Base-by-base conservation (phyloP, 192 early-diverging fungal species). In the Backusella australiensis region DNA sequence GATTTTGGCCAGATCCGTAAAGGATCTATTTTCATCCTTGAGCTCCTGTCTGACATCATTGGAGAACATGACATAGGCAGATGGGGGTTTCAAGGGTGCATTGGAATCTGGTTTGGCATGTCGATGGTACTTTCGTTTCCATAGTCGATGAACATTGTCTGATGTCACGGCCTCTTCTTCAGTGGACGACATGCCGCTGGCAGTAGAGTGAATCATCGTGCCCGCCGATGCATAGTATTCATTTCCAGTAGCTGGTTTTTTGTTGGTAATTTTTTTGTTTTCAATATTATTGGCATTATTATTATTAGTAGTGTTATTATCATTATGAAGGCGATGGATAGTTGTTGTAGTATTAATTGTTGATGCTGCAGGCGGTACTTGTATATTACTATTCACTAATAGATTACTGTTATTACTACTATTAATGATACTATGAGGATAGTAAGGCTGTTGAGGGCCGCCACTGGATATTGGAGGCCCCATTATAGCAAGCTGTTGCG, bases 11-110 rank as follows among this genome's bases (percentile, higher is more conserved):
- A 86, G 69, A 38, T 86, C 85, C 0, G 80, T 77, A 77, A 86
- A 86, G 0, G 82, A 74, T 69, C 79, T 81, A 35, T 82, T 83
- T 15, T 78, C 38, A 17, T 78, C 71, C 41, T 81, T 71, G 14
- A 84, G 69, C 42, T 86, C 85, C 29, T 67, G 74, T 26, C 85
- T 67, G 21, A 86, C 83, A 42, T 81, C 71, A 72, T 86, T 83
- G 26, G 84, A 78, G 53, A 85, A 86, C 75, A 83, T 81, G 12
- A 86, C 85, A 80, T 86, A 86, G 1, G 85, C 85, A 4, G 85
- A 86, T 23, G 78, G 71, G 2, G 85, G 85, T 73, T 86, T 86
- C 3, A 81, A 29, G 11, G 85, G 85, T 6, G 80, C 85, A 52
- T 84, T 83, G 34, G 80, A 77, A 73, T 86, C 85, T 1, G 81